Conservation (phyloP, 2,329 filamentous ascomycete species). For the Chaetomium sp. region DNA sequence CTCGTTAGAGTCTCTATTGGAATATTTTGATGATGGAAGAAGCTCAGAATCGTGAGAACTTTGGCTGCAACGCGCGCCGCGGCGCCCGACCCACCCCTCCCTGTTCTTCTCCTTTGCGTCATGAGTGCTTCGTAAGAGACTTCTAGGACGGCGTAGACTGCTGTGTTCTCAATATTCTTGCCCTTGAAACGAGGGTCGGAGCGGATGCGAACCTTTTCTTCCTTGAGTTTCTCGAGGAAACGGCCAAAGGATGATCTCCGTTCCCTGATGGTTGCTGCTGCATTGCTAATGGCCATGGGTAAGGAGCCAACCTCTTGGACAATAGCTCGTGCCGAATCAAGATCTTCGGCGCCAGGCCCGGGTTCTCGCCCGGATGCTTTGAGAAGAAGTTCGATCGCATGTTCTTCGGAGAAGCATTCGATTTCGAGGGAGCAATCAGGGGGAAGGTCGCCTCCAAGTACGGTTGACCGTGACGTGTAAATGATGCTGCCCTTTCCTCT, state of each 20-base stretch:
- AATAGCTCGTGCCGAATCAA: conserved; percentile 8
- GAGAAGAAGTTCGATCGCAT: conserved; percentile 19
- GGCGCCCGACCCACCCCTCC: conserved; percentile 1
- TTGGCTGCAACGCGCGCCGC: conserved; percentile 22
- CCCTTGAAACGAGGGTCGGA: conserved; percentile 10
- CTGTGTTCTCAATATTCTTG: conserved; percentile 11
- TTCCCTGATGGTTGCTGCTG: conserved; percentile 17
- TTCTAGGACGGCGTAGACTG: conserved; percentile 25
- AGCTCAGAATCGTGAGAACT: conserved; percentile 24
- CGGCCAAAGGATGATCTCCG: conserved; percentile 6
- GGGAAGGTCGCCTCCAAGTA: conserved; percentile 2
- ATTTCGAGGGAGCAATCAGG: conserved; percentile 11
- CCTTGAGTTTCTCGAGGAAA: conserved; percentile 16
- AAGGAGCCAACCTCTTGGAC: conserved; percentile 22
- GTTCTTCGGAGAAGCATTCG: conserved; percentile 7
- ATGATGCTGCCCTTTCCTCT: conserved; percentile 25
- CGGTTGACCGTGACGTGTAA: conserved; percentile 24
- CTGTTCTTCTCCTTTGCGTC: conserved; percentile 5
- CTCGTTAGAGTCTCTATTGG: conserved; percentile 13
- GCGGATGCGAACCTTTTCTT: conserved; percentile 15
- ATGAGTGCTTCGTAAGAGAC: conserved; percentile 22
- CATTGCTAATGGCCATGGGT: conserved; percentile 28
- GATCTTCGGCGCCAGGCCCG: background rate
- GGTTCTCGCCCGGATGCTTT: conserved; percentile 7
- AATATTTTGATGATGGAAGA: conserved; percentile 26